phyloP scores from a whole-genome alignment of 1,139 yeast genomes.

The Saccharomyces uvarum region DNA sequence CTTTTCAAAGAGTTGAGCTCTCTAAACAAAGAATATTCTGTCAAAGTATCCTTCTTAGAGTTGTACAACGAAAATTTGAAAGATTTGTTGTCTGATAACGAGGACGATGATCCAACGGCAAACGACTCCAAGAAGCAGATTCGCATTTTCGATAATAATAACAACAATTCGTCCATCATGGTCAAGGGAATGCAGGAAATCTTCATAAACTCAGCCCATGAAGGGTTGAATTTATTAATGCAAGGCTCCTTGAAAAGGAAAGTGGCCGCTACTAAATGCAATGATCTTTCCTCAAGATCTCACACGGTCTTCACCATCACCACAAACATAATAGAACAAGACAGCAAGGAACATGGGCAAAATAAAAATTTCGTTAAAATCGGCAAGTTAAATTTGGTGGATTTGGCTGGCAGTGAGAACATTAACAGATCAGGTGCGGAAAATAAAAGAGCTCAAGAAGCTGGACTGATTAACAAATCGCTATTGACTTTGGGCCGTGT shows the following conservation, averaged over 20 bases:
- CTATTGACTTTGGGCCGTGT: constrained; percentile 78
- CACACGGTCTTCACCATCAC: constrained; percentile 67
- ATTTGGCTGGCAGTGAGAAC: constrained; percentile 85
- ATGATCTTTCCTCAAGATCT: constrained; percentile 66
- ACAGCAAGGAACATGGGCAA: constrained; percentile 36
- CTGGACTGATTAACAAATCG: constrained; percentile 82
- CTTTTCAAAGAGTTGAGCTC: constrained; percentile 41
- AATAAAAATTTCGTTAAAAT: constrained; percentile 33
- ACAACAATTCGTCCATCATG: constrained; percentile 27
- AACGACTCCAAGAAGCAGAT: constrained; percentile 2
- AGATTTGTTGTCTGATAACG: constrained; percentile 40
- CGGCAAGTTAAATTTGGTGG: constrained; percentile 73
- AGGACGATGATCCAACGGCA: not conserved
- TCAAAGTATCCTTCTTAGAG: constrained; percentile 64
- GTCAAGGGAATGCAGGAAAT: constrained; percentile 46
- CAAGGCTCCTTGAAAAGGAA: constrained; percentile 49
- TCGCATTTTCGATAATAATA: not conserved
- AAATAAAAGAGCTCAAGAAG: constrained; percentile 74
- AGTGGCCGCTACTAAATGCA: constrained; percentile 62
- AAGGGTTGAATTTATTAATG: constrained; percentile 40
- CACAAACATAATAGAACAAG: constrained; percentile 40
- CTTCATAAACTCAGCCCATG: constrained; percentile 35
- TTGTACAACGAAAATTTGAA: constrained; percentile 65
- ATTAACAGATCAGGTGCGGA: constrained; percentile 72
- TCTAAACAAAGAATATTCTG: constrained; percentile 44